Conservation (phyloP, 2,329 filamentous ascomycete species). For the Apiospora koreana region DNA sequence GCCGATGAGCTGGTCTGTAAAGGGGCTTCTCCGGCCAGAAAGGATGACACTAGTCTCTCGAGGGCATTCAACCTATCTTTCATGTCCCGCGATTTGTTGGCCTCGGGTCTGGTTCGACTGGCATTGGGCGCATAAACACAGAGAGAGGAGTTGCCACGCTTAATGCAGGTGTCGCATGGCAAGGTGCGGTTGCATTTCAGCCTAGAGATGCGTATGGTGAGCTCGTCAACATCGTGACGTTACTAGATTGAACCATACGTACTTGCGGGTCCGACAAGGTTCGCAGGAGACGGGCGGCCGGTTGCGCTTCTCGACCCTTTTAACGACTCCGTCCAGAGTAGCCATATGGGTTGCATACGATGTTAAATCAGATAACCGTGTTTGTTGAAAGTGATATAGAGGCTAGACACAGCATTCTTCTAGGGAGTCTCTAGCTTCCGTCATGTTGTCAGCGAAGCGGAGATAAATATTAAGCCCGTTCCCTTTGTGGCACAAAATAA, state of each 20-base stretch:
- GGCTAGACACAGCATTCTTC: background rate
- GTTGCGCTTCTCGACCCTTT: constrained; percentile 34
- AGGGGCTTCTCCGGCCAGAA: constrained; percentile 19
- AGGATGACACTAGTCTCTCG: constrained; percentile 27
- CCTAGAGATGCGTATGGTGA: constrained; percentile 19
- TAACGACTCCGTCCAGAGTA: constrained; percentile 12
- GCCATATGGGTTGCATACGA: constrained; percentile 10
- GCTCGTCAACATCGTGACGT: background rate
- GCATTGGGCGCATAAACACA: constrained; percentile 35
- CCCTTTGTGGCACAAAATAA: background rate
- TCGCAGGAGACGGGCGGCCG: constrained; percentile 36
- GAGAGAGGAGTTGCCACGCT: constrained; percentile 22
- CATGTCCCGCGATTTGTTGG: constrained; percentile 15
- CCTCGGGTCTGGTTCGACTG: constrained; percentile 17
- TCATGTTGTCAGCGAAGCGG: background rate
- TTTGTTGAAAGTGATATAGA: background rate
- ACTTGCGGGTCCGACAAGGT: constrained; percentile 36
- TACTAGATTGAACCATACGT: constrained; percentile 1
- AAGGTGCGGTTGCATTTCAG: constrained; percentile 34
- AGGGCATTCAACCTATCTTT: constrained; percentile 30
- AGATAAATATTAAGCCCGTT: background rate
- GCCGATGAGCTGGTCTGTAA: constrained; percentile 10
- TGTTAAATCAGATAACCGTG: background rate
- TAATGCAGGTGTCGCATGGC: constrained; percentile 33
- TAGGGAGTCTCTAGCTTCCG: background rate